Evolutionary conservation across 2,329 filamentous ascomycete genomes (phyloP), one percentile per base, ranked within the genome.

Genomic region (Verticillium longisporum): DNA sequence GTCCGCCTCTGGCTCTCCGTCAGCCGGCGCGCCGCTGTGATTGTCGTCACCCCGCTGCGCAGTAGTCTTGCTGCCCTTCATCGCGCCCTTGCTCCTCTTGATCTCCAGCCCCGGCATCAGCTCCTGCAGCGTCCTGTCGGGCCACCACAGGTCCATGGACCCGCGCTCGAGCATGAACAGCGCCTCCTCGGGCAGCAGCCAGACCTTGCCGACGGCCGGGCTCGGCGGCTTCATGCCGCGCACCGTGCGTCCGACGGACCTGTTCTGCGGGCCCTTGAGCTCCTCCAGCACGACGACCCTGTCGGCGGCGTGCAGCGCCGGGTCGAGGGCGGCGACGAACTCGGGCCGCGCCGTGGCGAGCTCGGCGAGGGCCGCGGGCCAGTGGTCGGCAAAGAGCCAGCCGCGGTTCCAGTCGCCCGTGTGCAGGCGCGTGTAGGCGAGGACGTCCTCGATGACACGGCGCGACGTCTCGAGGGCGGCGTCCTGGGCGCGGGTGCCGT

Each of bases 161-260:
- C 94, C 95, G 68, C 95, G 81, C 77, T 99, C 95, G 9, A 98
- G 80, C 64, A 97, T 74, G 69, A 92, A 97, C 59, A 99, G 80
- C 6, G 92, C 91, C 74, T 99, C 95, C 71, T 99, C 95, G 0
- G 94, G 94, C 45, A 97, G 74, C 58, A 99, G 72, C 93, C 93
- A 97, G 50, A 93, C 77, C 64, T 83, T 86, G 34, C 87, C 83
- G 63, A 81, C 81, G 3, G 82, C 83, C 0, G 80, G 75, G 59
- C 75, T 73, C 37, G 62, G 65, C 61, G 87, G 84, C 64, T 80
- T 82, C 50, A 81, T 78, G n/a, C 80, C 80, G 1, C 85, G 77
- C 4, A 83, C 73, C 9, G 80, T 84, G 60, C 87, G 85, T 0
- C 95, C 95, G 72, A 94, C 88, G n/a, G 86, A 88, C 69, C 86